These are phyloP conservation scores for Kondoa malvinella DNA, from an alignment of 768 basidiomycete species.

Conservation along the genomic window DNA sequence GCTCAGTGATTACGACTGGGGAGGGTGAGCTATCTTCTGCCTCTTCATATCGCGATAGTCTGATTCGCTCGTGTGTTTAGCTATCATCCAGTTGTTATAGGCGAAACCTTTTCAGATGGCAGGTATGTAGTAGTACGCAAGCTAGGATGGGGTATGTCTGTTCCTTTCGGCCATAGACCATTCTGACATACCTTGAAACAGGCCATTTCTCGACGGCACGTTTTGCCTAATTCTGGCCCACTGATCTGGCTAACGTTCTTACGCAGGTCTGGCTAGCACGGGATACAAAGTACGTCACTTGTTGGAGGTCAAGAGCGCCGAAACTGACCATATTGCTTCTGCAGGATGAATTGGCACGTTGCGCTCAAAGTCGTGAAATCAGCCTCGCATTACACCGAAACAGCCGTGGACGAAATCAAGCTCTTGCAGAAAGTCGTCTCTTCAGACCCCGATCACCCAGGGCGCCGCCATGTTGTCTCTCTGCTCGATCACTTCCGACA, in stretches of 20 bases:
- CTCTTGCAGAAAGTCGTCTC: conserved; percentile 87
- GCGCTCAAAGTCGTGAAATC: conserved; percentile 99
- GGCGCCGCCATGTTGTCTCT: conserved; percentile 83
- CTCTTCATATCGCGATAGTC: background rate
- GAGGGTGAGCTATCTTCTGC: background rate
- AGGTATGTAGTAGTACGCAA: conserved; percentile 78
- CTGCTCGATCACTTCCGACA: conserved; percentile 96
- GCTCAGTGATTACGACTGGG: conserved; percentile 22
- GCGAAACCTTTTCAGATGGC: conserved; percentile 64
- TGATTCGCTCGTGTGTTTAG: background rate
- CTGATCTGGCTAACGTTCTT: background rate
- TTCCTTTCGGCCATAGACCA: too few relatives aligned
- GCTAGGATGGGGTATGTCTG: conserved; percentile 88
- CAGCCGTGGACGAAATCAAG: conserved; percentile 96
- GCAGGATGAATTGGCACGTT: conserved; percentile 83
- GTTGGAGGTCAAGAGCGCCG: background rate
- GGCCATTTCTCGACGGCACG: conserved; percentile 74
- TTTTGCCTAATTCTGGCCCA: background rate
- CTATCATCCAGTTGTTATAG: conserved; percentile 31
- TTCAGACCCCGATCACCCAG: conserved; percentile 62
- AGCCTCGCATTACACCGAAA: conserved; percentile 89
- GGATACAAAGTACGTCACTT: conserved; percentile 13
- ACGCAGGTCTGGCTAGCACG: conserved; percentile 14
- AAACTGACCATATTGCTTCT: background rate
- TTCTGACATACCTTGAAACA: too few relatives aligned